Percentiles rank a stretch among this genome's conserved stretches.
Conservation (phyloP, 257 asterid species). For the Nicotiana paniculata region DNA sequence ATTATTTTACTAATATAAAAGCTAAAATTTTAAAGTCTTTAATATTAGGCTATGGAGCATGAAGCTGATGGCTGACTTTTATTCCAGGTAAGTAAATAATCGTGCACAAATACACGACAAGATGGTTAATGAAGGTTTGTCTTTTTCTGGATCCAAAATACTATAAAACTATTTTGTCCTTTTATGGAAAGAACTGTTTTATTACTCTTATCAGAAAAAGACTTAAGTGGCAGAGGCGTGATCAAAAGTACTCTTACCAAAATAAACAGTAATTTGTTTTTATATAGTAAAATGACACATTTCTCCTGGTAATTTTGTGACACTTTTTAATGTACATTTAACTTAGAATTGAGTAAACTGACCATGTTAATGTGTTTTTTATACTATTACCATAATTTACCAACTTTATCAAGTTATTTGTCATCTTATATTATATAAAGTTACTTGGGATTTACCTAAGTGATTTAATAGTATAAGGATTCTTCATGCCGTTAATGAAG, state of each 20-base stretch:
- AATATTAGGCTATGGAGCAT: no score
- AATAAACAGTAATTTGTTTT: background rate
- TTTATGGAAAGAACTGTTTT: conserved; percentile 14
- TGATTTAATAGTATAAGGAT: no score
- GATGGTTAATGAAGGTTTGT: background rate
- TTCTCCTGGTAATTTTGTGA: conserved; percentile 5
- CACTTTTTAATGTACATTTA: no score
- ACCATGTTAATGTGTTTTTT: no score
- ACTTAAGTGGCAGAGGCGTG: conserved; percentile 45
- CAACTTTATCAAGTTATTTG: no score
- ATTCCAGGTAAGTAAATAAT: background rate
- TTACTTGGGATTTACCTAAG: no score
- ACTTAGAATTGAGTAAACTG: no score
- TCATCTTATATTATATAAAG: no score
- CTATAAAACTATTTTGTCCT: conserved; percentile 28
- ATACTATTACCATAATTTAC: no score
- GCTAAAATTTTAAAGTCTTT: no score
- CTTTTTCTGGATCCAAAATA: conserved; percentile 14
- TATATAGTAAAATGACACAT: conserved; percentile 13
- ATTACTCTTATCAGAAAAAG: conserved; percentile 13
- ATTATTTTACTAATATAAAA: no score
- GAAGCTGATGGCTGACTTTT: conserved; percentile 16
- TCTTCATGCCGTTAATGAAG: no score
- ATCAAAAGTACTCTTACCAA: conserved; percentile 23
- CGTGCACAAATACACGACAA: background rate